phyloP scores from a whole-genome alignment of 176 grass and related monocot species.

The Oryza officinalis region DNA sequence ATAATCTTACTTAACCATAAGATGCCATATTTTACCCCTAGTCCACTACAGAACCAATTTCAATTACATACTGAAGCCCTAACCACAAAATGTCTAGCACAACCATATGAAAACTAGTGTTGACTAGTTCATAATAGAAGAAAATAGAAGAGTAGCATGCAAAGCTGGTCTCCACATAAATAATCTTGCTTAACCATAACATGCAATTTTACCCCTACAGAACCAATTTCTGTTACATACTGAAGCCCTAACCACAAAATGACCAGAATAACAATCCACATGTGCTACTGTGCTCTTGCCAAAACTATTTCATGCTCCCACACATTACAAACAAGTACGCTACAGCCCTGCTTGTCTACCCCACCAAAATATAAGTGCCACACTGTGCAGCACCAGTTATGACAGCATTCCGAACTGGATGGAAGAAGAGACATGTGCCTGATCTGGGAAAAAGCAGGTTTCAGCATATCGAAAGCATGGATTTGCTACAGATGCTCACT shows the following conservation, averaged over 20 bases:
- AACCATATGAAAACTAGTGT: not conserved
- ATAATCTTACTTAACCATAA: not conserved
- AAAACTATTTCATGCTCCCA: not conserved
- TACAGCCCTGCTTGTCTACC: not conserved
- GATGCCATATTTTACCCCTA: not conserved
- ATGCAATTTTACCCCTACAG: not conserved
- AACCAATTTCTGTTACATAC: not conserved
- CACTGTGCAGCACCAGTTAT: not conserved
- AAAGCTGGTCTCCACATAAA: not conserved
- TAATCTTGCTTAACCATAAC: not conserved
- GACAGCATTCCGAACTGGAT: not conserved
- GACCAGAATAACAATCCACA: not conserved
- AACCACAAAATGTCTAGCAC: not conserved
- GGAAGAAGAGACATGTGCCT: not conserved
- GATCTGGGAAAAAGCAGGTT: not conserved
- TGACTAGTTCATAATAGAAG: not conserved
- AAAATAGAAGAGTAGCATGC: not conserved
- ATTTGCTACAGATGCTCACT: not conserved
- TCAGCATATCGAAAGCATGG: not conserved
- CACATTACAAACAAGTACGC: not conserved
- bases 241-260: not conserved
- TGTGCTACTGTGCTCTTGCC: not conserved
- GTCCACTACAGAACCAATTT: not conserved
- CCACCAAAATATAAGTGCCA: not conserved
- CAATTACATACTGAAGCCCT: not conserved